Conservation (phyloP, 2,329 filamentous ascomycete species). For the Aspergillus sp. region DNA sequence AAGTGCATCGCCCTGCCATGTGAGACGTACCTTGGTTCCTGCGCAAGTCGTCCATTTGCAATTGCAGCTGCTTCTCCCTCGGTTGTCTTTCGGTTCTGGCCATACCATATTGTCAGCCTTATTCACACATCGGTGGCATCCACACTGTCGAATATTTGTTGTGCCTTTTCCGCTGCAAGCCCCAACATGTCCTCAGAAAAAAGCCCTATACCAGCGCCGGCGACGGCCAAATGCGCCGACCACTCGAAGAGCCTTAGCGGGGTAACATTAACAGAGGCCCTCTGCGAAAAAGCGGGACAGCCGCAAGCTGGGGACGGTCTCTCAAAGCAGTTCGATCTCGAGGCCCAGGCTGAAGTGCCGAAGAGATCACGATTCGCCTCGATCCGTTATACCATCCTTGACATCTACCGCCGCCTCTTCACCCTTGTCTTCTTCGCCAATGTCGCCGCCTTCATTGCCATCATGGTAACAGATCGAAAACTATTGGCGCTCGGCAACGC, state of each 20-base stretch:
- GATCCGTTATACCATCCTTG: constrained; percentile 28
- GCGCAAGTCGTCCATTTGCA: too few relatives aligned
- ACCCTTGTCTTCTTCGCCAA: constrained; percentile 33
- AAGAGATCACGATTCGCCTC: constrained; percentile 19
- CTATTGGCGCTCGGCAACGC: constrained; percentile 34
- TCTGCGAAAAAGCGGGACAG: neutral
- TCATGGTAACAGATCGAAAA: constrained; percentile 27
- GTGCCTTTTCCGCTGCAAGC: neutral
- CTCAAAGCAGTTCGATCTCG: constrained; percentile 15
- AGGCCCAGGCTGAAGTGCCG: constrained; percentile 16
- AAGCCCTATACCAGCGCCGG: constrained; percentile 6
- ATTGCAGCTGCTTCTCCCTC: too few relatives aligned
- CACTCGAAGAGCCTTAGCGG: neutral
- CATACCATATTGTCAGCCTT: too few relatives aligned
- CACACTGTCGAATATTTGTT: too few relatives aligned
- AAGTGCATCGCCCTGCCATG: neutral
- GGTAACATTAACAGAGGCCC: neutral
- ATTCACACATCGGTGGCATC: too few relatives aligned
- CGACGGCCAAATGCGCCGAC: neutral
- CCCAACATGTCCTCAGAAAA: constrained; percentile 11
- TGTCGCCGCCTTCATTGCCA: constrained; percentile 26
- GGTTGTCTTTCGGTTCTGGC: too few relatives aligned
- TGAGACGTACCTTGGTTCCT: too few relatives aligned
- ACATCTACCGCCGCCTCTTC: constrained; percentile 37
- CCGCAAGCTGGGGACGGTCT: neutral